Evolutionary conservation across 352 stramenopile species (phyloP), one percentile per base, ranked within the genome.

Genomic region (Pythium pectinolyticum): DNA sequence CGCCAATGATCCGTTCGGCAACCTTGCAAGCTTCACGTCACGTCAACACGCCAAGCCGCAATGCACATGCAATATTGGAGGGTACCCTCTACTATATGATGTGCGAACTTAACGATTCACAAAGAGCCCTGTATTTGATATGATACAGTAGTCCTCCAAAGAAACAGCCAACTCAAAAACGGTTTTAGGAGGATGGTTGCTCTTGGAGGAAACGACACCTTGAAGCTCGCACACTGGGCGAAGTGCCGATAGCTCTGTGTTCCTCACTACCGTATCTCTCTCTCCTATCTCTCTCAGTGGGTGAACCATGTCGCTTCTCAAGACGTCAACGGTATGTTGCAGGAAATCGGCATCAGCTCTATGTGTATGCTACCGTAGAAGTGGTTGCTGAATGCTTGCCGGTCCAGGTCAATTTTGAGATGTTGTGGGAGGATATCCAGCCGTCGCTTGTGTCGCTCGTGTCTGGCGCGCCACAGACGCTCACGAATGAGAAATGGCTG

Each of bases 401-500:
- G 31, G 31, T 22, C 27, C 48, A 95, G 86, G 84, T 95, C 34
- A 90, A 95, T 57, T 93, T 95, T 69, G 86, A 95, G 58, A 80
- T 80, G 58, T 70, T 92, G 41, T 95, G 86, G 86, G 75, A 81
- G 6, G 80, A 87, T 40, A 95, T 95, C 73, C 77, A 95, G 68
- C 82, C 77, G 24, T 71, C 78, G n/a, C 72, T 95, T 37, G 72
- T 80, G 50, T 90, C 84, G 66, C 67, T 95, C 15, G 70, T 95
- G 9, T 92, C 80, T 27, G 86, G 84, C 2, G 59, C 64, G 24
- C 83, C 80, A 31, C 75, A 90, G 62, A 80, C 76, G 27, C 71
- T 95, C 28, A 86, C 80, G 28, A 87, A 92, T 54, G 82, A 92
- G 17, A 92, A 89, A 49, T 95, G 86, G 86, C 78, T 94, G 32